Evolutionary conservation across 2,329 filamentous ascomycete genomes (phyloP), one percentile per base, ranked within the genome.

Genomic region (Cladophialophora exuberans): DNA sequence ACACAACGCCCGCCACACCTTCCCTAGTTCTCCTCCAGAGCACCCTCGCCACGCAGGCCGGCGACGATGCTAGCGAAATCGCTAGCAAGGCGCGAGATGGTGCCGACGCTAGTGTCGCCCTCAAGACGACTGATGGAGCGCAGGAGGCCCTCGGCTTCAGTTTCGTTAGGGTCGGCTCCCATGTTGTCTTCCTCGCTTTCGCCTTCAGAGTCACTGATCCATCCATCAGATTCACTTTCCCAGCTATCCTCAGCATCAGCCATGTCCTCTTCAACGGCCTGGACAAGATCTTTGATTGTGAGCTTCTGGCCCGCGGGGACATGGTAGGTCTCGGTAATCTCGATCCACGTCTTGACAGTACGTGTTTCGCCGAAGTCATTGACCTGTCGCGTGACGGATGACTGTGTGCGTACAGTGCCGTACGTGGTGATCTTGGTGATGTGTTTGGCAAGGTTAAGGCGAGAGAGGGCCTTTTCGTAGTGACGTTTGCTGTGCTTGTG

Each of bases 141-240:
- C n/a, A n/a, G n/a, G n/a, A n/a, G n/a, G n/a, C n/a, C n/a, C n/a
- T n/a, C n/a, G n/a, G n/a, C n/a, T n/a, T n/a, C n/a, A n/a, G n/a
- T n/a, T n/a, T n/a, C n/a, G n/a, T n/a, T n/a, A n/a, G n/a, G n/a
- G n/a, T n/a, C n/a, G n/a, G n/a, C n/a, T n/a, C n/a, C n/a, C n/a
- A n/a, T n/a, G n/a, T n/a, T 30, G 41, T 44, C n/a, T 23, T 18
- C 18, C 6, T 44, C 41, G 41, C 36, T 41, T 22, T 41, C 36
- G 36, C n/a, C 36, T 13, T 22, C 25, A 23, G 20, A 17, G 10
- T 39, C 33, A 7, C 45, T 30, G 23, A 15, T 15, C 6, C 17
- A 35, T 6, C 30, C 23, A 18, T 50, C 35, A 23, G 25, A 41
- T 17, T 42, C 47, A 35, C 38, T n/a, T 73, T 70, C 66, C 73